Base-by-base conservation (phyloP, 1,139 yeast genomes). In the Debaryomyces sp. region DNA sequence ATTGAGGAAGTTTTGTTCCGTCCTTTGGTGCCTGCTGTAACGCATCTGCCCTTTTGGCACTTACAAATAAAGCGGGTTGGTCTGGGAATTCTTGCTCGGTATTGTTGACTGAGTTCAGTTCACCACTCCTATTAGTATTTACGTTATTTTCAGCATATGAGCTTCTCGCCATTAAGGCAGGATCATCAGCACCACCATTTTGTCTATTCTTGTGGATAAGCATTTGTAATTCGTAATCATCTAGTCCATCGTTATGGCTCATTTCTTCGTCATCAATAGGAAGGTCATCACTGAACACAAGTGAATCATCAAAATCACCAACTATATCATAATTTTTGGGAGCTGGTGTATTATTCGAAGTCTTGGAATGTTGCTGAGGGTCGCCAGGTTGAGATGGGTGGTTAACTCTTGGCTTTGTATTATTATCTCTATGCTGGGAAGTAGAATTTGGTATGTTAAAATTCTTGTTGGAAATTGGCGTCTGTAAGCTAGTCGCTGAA, bases 241-340 rank as follows among this genome's bases (percentile, higher is more conserved):
- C 74, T 51, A 61, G 59, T 47, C 66, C 61, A 50, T 71, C 60
- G 47, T 53, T 48, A 4, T 32, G 36, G 35, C 40, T 34, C 40
- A 41, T 50, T 34, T 57, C 53, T 35, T 61, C 68, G 36, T 66
- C 67, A 41, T 71, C 77, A 21, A 71, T 75, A 0, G 74, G 71
- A 49, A 73, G 52, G 50, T 85, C 91, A 59, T 86, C 92, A 58
- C 89, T 84, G 56, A 85, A 84, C 49, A 79, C 69, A 53, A 85
- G 78, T 2, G 89, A 84, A 54, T 84, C 91, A 47, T 85, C 90
- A 52, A 82, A 71, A 49, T 78, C 75, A 10, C 46, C 42, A 6
- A 36, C 50, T 18, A 70, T 67, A 17, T 57, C 59, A 33, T 57
- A 56, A 21, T 50, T 41, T 17, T 49, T 50, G 55, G 61, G 23